A percentile compares a stretch with the other conserved stretches of the same genome.
These are phyloP conservation scores for Tetragonia tetragonoides DNA, from an alignment of 148 eudicot species.

Conservation along the genomic window DNA sequence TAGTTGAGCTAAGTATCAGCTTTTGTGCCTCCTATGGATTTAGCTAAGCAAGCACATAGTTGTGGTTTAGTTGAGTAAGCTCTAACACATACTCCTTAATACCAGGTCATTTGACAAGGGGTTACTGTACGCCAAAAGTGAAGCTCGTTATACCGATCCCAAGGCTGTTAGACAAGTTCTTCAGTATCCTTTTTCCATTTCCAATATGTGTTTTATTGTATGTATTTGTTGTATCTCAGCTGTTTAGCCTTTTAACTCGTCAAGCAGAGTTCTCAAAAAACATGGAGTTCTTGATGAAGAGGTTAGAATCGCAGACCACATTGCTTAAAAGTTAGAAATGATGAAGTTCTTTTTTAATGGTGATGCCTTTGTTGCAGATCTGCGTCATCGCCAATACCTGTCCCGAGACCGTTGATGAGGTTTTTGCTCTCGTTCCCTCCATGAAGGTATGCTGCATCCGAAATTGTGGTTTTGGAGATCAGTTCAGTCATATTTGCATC, in stretches of 20 bases:
- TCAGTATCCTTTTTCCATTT: conserved; percentile 66
- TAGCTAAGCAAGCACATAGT: neutral
- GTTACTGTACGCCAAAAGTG: conserved; percentile 61
- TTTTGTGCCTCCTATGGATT: neutral
- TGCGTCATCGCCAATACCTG: conserved; percentile 70
- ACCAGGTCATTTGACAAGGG: conserved; percentile 82
- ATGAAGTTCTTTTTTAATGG: neutral
- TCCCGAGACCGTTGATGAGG: conserved; percentile 70
- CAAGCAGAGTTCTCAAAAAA: conserved; percentile 57
- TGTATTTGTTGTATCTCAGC: conserved; percentile 7
- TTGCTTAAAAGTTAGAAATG: neutral
- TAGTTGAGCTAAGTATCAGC: neutral
- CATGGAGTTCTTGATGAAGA: conserved; percentile 73
- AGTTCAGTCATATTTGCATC: neutral
- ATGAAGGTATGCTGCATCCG: conserved; percentile 57
- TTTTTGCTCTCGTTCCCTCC: conserved; percentile 70
- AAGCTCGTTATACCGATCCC: conserved; percentile 48
- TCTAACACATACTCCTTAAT: conserved; percentile 23
- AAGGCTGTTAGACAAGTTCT: conserved; percentile 56
- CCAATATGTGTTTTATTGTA: neutral
- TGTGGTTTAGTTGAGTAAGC: neutral
- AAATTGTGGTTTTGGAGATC: neutral
- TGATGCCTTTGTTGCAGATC: conserved; percentile 42
- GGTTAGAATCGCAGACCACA: conserved; percentile 40
- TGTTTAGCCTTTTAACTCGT: conserved; percentile 52